Evolutionary conservation across 2,329 filamentous ascomycete genomes (phyloP).

Genomic region (Talaromyces amestolkiae): DNA sequence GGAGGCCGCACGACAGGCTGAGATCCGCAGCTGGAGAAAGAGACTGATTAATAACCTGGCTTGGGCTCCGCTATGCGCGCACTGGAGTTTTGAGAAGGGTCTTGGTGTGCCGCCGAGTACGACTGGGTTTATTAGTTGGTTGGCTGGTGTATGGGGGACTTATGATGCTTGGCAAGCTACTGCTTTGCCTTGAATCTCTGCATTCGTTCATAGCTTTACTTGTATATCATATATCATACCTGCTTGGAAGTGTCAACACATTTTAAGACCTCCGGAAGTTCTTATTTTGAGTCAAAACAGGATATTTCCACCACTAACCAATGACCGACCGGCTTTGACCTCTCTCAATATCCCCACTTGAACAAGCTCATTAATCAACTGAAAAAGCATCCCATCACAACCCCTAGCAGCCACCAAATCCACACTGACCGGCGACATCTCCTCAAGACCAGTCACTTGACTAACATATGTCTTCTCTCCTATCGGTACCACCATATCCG

Average conservation of each 20-base stretch:
- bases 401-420: conserved; percentile 32
- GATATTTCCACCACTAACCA: background rate
- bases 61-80: conserved; percentile 78
- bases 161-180: conserved; percentile 47
- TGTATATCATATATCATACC: background rate
- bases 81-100: conserved; percentile 74
- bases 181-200: conserved; percentile 19
- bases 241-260: background rate
- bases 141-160: conserved; percentile 48
- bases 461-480: conserved; percentile 28
- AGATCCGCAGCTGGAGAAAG: conserved; percentile 60
- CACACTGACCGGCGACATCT: conserved; percentile 35
- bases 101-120: conserved; percentile 56
- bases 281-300: background rate
- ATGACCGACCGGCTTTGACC: conserved; percentile 24
- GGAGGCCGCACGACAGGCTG: conserved; percentile 30
- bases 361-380: conserved; percentile 28
- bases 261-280: background rate
- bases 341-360: conserved; percentile 27
- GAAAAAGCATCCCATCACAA: conserved; percentile 34
- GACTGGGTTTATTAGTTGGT: conserved; percentile 58
- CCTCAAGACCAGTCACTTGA: conserved; percentile 27
- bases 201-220: background rate
- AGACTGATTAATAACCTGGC: conserved; percentile 64
- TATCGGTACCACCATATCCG: conserved; percentile 31